Evolutionary conservation across 1,139 yeast species (phyloP).

Genomic region (Nakaseomyces sp.): DNA sequence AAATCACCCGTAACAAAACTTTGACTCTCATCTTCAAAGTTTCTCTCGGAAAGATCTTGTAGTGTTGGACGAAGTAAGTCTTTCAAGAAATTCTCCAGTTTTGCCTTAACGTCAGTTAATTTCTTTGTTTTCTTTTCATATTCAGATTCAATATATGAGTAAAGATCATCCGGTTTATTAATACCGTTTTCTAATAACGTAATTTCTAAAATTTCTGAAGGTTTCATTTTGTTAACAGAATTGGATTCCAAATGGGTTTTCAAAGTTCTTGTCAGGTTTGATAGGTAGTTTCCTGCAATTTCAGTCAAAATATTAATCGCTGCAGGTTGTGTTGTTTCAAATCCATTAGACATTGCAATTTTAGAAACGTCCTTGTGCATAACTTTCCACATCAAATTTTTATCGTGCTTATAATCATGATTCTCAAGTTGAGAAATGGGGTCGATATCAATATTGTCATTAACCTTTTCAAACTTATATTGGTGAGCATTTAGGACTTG

Average conservation of each 20-base stretch:
- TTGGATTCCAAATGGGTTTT: constrained; percentile 61
- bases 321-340: constrained; percentile 69
- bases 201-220: constrained; percentile 45
- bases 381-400: constrained; percentile 54
- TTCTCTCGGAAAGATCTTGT: constrained; percentile 63
- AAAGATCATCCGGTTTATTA: constrained; percentile 66
- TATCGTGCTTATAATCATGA: constrained; percentile 51
- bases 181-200: constrained; percentile 80
- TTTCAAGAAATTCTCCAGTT: constrained; percentile 65
- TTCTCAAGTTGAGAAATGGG: constrained; percentile 59
- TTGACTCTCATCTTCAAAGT: constrained; percentile 83
- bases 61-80: constrained; percentile 80
- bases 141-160: constrained; percentile 66
- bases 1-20: constrained; percentile 93
- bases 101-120: constrained; percentile 56
- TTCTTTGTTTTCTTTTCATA: constrained; percentile 61
- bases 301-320: constrained; percentile 80
- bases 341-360: constrained; percentile 87
- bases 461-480: constrained; percentile 32
- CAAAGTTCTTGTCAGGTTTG: constrained; percentile 63
- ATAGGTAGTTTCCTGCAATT: constrained; percentile 70
- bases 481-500: constrained; percentile 18
- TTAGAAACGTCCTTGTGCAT: constrained; percentile 66
- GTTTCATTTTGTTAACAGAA: constrained; percentile 39
- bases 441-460: constrained; percentile 63